phyloP scores from a whole-genome alignment of 768 basidiomycete genomes.

The Tylopilus vinaceipallidus region DNA sequence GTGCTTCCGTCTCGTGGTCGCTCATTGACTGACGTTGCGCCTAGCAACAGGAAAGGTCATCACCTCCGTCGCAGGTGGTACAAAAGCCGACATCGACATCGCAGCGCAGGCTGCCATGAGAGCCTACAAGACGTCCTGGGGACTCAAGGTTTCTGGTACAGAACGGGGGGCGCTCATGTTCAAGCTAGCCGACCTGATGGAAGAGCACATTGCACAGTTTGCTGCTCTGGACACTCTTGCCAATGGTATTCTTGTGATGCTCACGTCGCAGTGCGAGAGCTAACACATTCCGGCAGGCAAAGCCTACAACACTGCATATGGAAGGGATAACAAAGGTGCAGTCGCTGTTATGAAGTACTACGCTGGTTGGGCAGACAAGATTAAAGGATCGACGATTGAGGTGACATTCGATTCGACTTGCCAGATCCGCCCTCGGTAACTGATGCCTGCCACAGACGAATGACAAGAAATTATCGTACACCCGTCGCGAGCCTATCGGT shows the following conservation, averaged over 20 bases:
- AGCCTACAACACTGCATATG: slow-evolving; percentile 2
- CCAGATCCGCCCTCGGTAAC: background rate
- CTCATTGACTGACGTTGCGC: slow-evolving; percentile 20
- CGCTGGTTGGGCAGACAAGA: slow-evolving; percentile 14
- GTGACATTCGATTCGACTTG: background rate
- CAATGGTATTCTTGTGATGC: background rate
- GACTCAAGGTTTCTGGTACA: slow-evolving; percentile 3
- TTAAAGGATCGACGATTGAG: slow-evolving; percentile 8
- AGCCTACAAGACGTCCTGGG: slow-evolving; percentile 9
- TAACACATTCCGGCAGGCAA: background rate
- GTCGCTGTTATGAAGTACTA: slow-evolving; percentile 7
- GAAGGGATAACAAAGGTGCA: background rate
- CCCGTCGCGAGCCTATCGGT: slow-evolving; percentile 11
- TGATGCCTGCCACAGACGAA: background rate
- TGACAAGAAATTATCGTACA: slow-evolving; percentile 6
- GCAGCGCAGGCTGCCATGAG: slow-evolving; percentile 3
- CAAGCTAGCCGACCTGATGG: slow-evolving; percentile 9
- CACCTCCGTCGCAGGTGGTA: slow-evolving; percentile 9
- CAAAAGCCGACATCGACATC: slow-evolving; percentile 7
- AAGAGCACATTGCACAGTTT: slow-evolving; percentile 5
- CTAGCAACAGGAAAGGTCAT: slow-evolving; percentile 8
- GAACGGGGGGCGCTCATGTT: slow-evolving; percentile 6
- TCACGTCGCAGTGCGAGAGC: no score
- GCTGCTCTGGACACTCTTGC: slow-evolving; percentile 8
- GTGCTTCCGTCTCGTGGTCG: slow-evolving; percentile 8